Evolutionary conservation across 1,139 yeast species (phyloP).

Genomic region (Lodderomyces theae): DNA sequence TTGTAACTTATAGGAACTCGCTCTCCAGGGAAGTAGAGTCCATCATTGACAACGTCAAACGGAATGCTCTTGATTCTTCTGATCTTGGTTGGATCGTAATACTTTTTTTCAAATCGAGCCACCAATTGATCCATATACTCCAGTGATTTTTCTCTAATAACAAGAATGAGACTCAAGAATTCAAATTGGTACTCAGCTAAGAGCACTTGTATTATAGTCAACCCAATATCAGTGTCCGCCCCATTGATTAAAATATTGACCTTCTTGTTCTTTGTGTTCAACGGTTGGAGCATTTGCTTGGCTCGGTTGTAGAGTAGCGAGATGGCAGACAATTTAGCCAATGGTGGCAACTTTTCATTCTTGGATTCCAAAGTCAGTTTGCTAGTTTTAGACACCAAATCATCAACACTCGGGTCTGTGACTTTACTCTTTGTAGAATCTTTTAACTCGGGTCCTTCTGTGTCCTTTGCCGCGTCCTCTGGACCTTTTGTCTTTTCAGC

Average conservation of each 20-base stretch:
- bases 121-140: slow-evolving; percentile 25
- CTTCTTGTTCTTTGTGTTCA: slow-evolving; percentile 16
- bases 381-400: not conserved
- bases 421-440: too few species aligned
- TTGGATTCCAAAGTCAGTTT: slow-evolving; percentile 4
- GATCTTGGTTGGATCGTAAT: slow-evolving; percentile 21
- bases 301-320: slow-evolving; percentile 42
- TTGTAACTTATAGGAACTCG: slow-evolving; percentile 34
- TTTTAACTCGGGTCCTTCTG: too few species aligned
- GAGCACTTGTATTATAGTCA: slow-evolving; percentile 35
- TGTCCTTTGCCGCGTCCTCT: not conserved
- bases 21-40: slow-evolving; percentile 38
- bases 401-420: not conserved
- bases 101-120: slow-evolving; percentile 20
- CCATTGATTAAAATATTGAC: slow-evolving; percentile 42
- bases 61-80: slow-evolving; percentile 28
- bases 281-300: slow-evolving; percentile 34
- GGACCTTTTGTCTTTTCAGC: not conserved
- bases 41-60: slow-evolving; percentile 37
- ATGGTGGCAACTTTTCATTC: slow-evolving; percentile 21
- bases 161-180: slow-evolving; percentile 28
- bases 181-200: slow-evolving; percentile 24
- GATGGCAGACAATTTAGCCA: slow-evolving; percentile 36
- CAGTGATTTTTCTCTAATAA: slow-evolving; percentile 28
- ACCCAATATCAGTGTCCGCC: slow-evolving; percentile 42